These are phyloP conservation scores for Huntiella abstrusa DNA, from an alignment of 2,329 filamentous ascomycete species.

Conservation along the genomic window DNA sequence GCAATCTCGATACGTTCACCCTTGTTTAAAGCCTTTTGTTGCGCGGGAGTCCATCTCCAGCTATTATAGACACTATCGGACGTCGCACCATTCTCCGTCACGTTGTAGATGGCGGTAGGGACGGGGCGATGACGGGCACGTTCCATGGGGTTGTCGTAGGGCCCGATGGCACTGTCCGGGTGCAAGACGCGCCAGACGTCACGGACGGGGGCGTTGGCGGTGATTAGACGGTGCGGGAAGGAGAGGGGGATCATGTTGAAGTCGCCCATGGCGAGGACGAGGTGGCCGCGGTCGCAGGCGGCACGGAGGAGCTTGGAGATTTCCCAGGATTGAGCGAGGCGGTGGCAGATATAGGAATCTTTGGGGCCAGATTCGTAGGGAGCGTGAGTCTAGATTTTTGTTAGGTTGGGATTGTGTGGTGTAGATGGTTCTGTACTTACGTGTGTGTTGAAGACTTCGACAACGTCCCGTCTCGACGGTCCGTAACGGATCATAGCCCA, in stretches of 20 bases:
- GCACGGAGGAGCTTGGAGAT: constrained; percentile 74
- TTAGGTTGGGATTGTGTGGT: not conserved
- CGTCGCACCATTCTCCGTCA: constrained; percentile 65
- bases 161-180: constrained; percentile 65
- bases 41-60: constrained; percentile 67
- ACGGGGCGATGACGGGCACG: constrained; percentile 44
- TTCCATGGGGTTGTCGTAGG: constrained; percentile 48
- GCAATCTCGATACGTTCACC: constrained; percentile 34
- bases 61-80: constrained; percentile 78
- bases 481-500: constrained; percentile 62
- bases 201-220: constrained; percentile 53
- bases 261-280: constrained; percentile 76
- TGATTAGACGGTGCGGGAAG: constrained; percentile 67
- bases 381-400: constrained; percentile 43
- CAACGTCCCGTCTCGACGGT: constrained; percentile 40
- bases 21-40: constrained; percentile 47
- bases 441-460: constrained; percentile 89
- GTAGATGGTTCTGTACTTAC: constrained; percentile 23
- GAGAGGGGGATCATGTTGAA: constrained; percentile 93
- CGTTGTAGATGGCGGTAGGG: constrained; percentile 61
- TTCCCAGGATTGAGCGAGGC: constrained; percentile 86
- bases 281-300: constrained; percentile 59
- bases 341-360: constrained; percentile 79
- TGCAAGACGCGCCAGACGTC: constrained; percentile 76
- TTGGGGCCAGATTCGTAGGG: constrained; percentile 64